Base-by-base conservation (phyloP, 352 stramenopile genomes). In the Phytophthora aleatoria region DNA sequence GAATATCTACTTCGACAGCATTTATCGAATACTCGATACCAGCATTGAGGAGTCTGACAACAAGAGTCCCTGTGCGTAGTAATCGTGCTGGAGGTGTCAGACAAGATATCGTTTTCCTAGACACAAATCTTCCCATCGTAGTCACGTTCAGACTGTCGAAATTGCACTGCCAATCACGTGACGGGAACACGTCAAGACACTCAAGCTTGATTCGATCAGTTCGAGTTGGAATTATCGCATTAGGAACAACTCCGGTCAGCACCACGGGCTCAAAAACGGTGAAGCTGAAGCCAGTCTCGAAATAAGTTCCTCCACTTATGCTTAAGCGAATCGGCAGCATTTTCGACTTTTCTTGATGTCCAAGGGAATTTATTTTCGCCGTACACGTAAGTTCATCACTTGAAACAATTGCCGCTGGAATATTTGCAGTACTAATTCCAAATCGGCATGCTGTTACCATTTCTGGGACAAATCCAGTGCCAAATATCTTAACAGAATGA, bases 281-380 rank as follows among this genome's bases (percentile, higher is more conserved):
- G 24, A 84, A 81, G 11, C 20, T 60, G 10, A 70, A 70, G 0
- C 75, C 70, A 33, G 75, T 81, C 7, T 71, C 59, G 35, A 82
- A 69, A 10, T 61, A 83, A 3, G 66, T 5, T 0, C 42, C 11
- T 10, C 64, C 74, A 49, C 63, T 63, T 43, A 83, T 55, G 35
- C 71, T 77, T 26, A 85, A 48, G 3, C 57, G 48, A 50, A 85
- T 49, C 0, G 64, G 49, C 3, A 84, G 38, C 9, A 50, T 38
- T 48, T 42, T 59, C 2, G n/a, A 11, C 39, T 54, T 61, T 13
- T 58, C 12, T 5, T 12, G 2, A 15, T 43, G 7, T 36, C 28
- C 33, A n/a, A 26, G n/a, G 42, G 38, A 60, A 55, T 61, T 54
- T 5, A 65, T 54, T 57, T n/a, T 52, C 33, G 72, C 51, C 4